Conservation (phyloP, 2,329 filamentous ascomycete species). For the Mycocentrospora acerina region DNA sequence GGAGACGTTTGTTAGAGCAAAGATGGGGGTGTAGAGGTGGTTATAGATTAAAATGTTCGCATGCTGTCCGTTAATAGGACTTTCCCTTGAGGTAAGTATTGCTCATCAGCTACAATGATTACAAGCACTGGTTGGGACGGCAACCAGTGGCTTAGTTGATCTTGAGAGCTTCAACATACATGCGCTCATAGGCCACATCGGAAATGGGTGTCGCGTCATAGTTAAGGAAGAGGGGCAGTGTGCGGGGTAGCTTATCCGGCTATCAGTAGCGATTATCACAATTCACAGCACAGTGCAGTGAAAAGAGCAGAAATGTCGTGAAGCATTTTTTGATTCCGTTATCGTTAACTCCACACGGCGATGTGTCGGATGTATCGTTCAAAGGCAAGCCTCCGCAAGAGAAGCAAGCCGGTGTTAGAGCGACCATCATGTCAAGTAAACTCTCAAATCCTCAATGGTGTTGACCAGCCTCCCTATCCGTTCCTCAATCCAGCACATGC, state of each 20-base stretch:
- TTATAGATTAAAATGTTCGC: background rate
- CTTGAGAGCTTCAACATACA: no score
- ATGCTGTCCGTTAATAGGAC: no score
- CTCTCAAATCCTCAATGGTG: conserved; percentile 36
- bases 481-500: conserved; percentile 30
- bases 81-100: no score
- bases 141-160: no score
- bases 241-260: no score
- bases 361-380: conserved; percentile 34
- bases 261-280: conserved; percentile 1
- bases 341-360: conserved; percentile 39
- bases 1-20: conserved; percentile 41
- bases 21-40: conserved; percentile 13
- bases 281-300: conserved; percentile 12
- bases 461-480: conserved; percentile 39
- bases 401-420: conserved; percentile 42
- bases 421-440: conserved; percentile 39
- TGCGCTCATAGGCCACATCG: no score
- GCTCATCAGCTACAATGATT: no score
- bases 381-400: conserved; percentile 36
- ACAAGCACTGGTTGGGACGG: no score
- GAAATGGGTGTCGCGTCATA: no score
- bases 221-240: no score
- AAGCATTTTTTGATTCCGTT: conserved; percentile 41
- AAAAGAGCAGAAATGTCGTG: conserved; percentile 29